Evolutionary conservation across 768 basidiomycete species (phyloP), one percentile per base, ranked within the genome.

Genomic region (Tephrocybe sp.): DNA sequence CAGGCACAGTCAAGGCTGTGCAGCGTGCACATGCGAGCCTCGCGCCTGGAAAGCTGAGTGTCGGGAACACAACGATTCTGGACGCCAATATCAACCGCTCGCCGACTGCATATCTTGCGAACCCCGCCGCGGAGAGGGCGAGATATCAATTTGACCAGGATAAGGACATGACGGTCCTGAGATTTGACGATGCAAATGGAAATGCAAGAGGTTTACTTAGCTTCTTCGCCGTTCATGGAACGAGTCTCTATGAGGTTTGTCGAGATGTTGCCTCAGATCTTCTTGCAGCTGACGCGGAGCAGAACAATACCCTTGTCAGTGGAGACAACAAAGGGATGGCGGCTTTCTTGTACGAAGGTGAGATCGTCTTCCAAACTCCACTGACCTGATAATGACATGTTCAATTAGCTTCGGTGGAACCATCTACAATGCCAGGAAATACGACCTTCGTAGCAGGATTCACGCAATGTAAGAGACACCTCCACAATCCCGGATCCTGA

Each of bases 301-400:
- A 90, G 86, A 92, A 91, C 62, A 91, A 90, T 56, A 90, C 88
- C 0, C 71, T 90, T n/a, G 78, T 91, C 25, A 90, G 87, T 65
- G 68, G 77, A 3, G 90, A 91, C 66, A 91, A 91, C 72, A 91
- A 92, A 65, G 90, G 90, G 34, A 90, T 91, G 87, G 88, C 89
- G 3, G 88, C 88, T 7, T 85, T 80, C 65, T 63, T 90, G 15
- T 92, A 88, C 54, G 90, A 91, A 75, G 70, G 85, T 86, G 51
- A 44, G 76, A 1, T 33, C 14, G 23, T 50, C 47, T 30, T 15
- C 8, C 24, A 20, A n/a, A 24, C 23, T 25, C 32, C n/a, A 18
- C 25, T 34, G 25, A 30, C 42, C 38, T 47, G 37, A 38, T 36
- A 32, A 45, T 45, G 51, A 43, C 44, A 57, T 32, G 41, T 58